Evolutionary conservation across 306 rosid genomes (phyloP).

Genomic region (Spatholobus suberectus): DNA sequence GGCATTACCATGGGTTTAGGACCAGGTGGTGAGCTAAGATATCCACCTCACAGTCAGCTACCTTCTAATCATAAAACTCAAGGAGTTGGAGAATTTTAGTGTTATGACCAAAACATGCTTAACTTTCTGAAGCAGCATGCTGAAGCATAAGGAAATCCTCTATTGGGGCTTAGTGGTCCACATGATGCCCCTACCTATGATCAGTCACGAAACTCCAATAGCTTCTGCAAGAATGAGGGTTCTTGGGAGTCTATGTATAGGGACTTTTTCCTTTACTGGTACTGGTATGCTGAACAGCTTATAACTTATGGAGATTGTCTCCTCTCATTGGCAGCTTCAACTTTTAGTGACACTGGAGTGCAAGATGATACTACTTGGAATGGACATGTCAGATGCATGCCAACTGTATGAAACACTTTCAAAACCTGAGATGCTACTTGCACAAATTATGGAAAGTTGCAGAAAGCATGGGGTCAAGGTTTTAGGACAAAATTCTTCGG

Average conservation of each 20-base stretch:
- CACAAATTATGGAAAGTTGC: constrained; percentile 57
- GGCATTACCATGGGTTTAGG: constrained; percentile 89
- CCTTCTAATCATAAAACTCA: constrained; percentile 18
- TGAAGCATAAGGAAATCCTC: constrained; percentile 69
- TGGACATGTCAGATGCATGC: constrained; percentile 75
- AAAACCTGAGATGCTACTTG: constrained; percentile 82
- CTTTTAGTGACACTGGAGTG: constrained; percentile 54
- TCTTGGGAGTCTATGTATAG: constrained; percentile 90
- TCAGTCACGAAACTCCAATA: constrained; percentile 52
- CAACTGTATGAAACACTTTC: constrained; percentile 58
- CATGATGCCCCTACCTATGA: constrained; percentile 76
- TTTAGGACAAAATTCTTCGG: constrained; percentile 73
- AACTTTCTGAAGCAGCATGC: constrained; percentile 71
- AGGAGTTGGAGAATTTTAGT: no score
- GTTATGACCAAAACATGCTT: constrained; percentile 83
- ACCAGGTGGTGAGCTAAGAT: constrained; percentile 85
- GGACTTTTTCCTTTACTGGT: constrained; percentile 86
- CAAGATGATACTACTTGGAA: constrained; percentile 70
- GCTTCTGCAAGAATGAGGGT: constrained; percentile 75
- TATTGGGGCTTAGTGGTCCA: constrained; percentile 95
- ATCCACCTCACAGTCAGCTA: constrained; percentile 73
- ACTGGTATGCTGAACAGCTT: constrained; percentile 86
- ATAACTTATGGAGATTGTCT: constrained; percentile 66
- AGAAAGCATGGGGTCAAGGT: constrained; percentile 64
- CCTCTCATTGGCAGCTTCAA: constrained; percentile 67